phyloP scores from a whole-genome alignment of 768 basidiomycete species.

The Suillus brevipes region DNA sequence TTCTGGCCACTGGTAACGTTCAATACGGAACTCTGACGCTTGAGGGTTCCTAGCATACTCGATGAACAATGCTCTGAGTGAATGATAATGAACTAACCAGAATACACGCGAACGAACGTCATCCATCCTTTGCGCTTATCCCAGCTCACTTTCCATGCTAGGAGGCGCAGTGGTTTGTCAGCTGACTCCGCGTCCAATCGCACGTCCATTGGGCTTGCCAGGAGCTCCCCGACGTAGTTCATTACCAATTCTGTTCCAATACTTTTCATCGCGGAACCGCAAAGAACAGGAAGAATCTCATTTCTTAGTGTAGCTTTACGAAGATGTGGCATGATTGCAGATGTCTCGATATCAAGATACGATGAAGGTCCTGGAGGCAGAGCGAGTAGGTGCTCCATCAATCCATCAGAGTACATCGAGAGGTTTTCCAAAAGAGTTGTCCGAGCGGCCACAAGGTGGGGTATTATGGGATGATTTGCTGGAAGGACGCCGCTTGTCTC shows the following conservation, averaged over 20 bases:
- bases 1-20: constrained; percentile 69
- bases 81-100: constrained; percentile 48
- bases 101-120: constrained; percentile 89
- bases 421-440: constrained; percentile 73
- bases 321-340: constrained; percentile 59
- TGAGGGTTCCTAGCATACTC: constrained; percentile 53
- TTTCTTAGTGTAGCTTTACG: constrained; percentile 66
- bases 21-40: constrained; percentile 55
- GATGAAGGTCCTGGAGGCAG: constrained; percentile 57
- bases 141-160: constrained; percentile 91
- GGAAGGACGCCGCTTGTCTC: constrained; percentile 47
- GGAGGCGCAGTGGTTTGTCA: constrained; percentile 55
- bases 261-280: constrained; percentile 79
- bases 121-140: constrained; percentile 85
- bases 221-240: constrained; percentile 78
- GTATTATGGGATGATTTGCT: constrained; percentile 62
- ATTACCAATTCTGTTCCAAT: constrained; percentile 80
- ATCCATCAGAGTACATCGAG: constrained; percentile 75
- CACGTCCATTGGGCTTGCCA: constrained; percentile 77
- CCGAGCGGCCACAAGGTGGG: constrained; percentile 67
- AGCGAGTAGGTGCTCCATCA: constrained; percentile 71
- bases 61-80: constrained; percentile 2
- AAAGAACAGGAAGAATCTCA: constrained; percentile 74
- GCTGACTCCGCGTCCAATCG: constrained; percentile 42
- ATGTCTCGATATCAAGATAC: constrained; percentile 60